Evolutionary conservation across 495 filamentous ascomycete species (phyloP).

Genomic region (Aspergillus affinis): DNA sequence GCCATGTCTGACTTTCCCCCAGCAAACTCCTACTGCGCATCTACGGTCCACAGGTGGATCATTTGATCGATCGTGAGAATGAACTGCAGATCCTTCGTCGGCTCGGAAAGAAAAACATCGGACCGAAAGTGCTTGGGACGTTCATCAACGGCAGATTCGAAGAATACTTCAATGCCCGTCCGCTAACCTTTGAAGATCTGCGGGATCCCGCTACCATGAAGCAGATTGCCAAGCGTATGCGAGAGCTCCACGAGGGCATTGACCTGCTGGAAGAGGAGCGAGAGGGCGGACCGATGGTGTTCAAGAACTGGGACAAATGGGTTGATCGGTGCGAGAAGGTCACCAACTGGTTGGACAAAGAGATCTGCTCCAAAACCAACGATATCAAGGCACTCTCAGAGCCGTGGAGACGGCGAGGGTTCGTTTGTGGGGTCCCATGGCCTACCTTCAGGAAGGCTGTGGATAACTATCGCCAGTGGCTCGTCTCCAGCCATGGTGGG

Average conservation of each 20-base stretch:
- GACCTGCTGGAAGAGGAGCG: slow-evolving; percentile 77
- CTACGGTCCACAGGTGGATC: slow-evolving; percentile 93
- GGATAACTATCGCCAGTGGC: slow-evolving; percentile 72
- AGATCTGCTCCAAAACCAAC: slow-evolving; percentile 52
- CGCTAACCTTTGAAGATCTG: slow-evolving; percentile 75
- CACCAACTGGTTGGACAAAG: slow-evolving; percentile 71
- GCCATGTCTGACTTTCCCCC: slow-evolving; percentile 15
- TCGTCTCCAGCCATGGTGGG: slow-evolving; percentile 70
- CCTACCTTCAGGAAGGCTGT: slow-evolving; percentile 70
- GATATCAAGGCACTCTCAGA: slow-evolving; percentile 37
- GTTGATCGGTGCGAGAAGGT: slow-evolving; percentile 74
- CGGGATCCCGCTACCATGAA: slow-evolving; percentile 78
- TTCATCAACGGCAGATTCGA: slow-evolving; percentile 97
- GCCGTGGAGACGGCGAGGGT: slow-evolving; percentile 65
- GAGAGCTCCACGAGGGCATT: slow-evolving; percentile 92
- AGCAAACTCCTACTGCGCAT: slow-evolving; percentile 87
- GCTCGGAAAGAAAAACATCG: slow-evolving; percentile 87
- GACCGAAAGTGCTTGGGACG: slow-evolving; percentile 87
- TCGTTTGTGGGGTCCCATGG: slow-evolving; percentile 87
- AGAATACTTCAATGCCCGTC: slow-evolving; percentile 80
- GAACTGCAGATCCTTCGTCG: slow-evolving; percentile 86
- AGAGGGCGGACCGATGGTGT: slow-evolving; percentile 75
- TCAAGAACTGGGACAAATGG: slow-evolving; percentile 97
- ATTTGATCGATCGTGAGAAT: slow-evolving; percentile 89
- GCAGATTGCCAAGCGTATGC: slow-evolving; percentile 98